Evolutionary conservation across 164 flowering plant genomes (phyloP).

Genomic region (Aristolochia contorta): DNA sequence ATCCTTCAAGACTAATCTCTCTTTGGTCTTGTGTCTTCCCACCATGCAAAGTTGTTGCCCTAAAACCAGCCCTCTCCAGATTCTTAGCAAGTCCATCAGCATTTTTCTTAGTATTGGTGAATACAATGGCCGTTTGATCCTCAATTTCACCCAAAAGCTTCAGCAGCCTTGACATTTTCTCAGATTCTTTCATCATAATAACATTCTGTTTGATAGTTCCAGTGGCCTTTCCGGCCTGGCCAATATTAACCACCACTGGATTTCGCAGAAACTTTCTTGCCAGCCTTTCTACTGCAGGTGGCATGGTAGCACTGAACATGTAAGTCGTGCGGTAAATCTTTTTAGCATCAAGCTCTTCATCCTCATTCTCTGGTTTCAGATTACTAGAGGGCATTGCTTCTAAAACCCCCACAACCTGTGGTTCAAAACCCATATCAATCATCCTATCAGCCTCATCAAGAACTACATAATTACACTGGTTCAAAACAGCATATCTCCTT

Average conservation of each 20-base stretch:
- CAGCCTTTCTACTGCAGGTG: conserved; percentile 82
- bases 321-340: conserved; percentile 80
- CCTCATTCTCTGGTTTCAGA: conserved; percentile 88
- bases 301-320: conserved; percentile 98
- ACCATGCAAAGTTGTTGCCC: conserved; percentile 84
- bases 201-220: conserved; percentile 73
- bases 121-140: conserved; percentile 87
- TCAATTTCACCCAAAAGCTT: conserved; percentile 66
- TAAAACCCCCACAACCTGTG: conserved; percentile 76
- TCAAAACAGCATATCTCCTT: conserved; percentile 66
- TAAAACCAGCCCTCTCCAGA: conserved; percentile 62
- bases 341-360: conserved; percentile 87
- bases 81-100: conserved; percentile 59
- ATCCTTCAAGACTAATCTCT: conserved; percentile 88
- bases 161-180: conserved; percentile 49
- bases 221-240: conserved; percentile 91
- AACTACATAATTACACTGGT: conserved; percentile 84
- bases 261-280: conserved; percentile 88
- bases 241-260: conserved; percentile 84
- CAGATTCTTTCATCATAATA: conserved; percentile 68
- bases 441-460: conserved; percentile 92
- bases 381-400: conserved; percentile 95
- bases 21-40: conserved; percentile 91
- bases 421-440: conserved; percentile 97
- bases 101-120: conserved; percentile 72